Evolutionary conservation across 495 filamentous ascomycete genomes (phyloP).

Genomic region (Wilcoxina mikolae): DNA sequence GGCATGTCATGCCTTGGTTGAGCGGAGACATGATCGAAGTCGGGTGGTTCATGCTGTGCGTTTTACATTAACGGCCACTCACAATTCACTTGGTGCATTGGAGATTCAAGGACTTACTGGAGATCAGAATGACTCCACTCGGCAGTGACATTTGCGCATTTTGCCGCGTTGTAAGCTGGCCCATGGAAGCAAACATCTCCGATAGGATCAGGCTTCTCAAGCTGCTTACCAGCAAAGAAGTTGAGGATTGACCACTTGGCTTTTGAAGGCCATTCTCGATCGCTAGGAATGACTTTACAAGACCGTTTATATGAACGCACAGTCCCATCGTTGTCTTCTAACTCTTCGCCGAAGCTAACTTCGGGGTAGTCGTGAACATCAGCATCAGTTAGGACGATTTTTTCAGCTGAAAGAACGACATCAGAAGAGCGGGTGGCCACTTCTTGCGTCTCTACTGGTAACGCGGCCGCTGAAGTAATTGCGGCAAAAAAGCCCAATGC

Average conservation of each 20-base stretch:
- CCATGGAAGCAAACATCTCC: constrained; percentile 41
- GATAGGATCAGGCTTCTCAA: constrained; percentile 38
- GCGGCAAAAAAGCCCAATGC: constrained; percentile 4
- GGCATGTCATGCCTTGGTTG: constrained; percentile 32
- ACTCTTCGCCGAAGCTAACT: constrained; percentile 29
- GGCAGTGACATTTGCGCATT: constrained; percentile 28
- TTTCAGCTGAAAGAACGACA: constrained; percentile 4
- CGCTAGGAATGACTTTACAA: constrained; percentile 40
- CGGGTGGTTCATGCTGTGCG: constrained; percentile 28
- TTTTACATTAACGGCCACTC: neutral
- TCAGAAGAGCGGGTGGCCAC: neutral
- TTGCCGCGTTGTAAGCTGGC: constrained; percentile 32
- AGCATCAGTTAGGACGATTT: constrained; percentile 20
- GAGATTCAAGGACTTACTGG: constrained; percentile 5
- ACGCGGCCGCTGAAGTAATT: neutral
- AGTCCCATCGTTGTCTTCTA: neutral
- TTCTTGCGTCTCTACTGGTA: neutral
- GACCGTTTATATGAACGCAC: neutral
- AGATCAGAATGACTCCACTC: constrained; percentile 14
- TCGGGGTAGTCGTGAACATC: constrained; percentile 28
- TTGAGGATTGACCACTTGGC: constrained; percentile 36
- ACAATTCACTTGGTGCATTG: neutral
- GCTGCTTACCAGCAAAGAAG: constrained; percentile 32
- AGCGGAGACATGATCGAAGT: constrained; percentile 36
- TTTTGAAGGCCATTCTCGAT: constrained; percentile 34